phyloP scores from a whole-genome alignment of 306 rosid species.

The Cucumis melo region DNA sequence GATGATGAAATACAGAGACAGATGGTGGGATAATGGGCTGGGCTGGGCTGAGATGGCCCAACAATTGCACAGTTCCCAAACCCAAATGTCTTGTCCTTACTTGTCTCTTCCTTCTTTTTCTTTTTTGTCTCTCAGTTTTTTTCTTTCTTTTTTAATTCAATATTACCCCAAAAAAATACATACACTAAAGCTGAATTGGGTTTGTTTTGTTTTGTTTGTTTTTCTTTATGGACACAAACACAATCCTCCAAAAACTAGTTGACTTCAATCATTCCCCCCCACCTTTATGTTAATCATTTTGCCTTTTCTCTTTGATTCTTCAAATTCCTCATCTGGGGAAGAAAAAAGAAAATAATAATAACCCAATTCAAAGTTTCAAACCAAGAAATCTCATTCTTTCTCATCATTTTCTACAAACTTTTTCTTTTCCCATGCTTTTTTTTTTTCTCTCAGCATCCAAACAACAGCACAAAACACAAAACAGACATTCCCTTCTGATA shows the following conservation, averaged over 20 bases:
- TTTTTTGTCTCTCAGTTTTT: not conserved
- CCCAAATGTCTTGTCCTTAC: conserved; percentile 4
- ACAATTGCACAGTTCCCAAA: conserved; percentile 3
- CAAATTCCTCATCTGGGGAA: not conserved
- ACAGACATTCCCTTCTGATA: not conserved
- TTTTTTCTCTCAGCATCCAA: not conserved
- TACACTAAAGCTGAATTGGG: not conserved
- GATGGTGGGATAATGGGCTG: conserved; percentile 3
- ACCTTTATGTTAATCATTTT: not conserved
- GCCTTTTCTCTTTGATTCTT: not conserved
- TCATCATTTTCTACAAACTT: not conserved
- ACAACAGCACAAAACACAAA: not conserved
- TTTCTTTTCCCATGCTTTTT: not conserved
- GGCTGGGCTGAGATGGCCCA: not conserved
- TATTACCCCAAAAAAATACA: not conserved
- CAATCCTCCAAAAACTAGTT: not conserved
- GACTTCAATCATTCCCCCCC: not conserved
- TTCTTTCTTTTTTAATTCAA: not conserved
- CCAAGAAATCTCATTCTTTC: not conserved
- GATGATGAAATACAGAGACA: not conserved
- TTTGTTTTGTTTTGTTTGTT: not conserved
- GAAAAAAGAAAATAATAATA: not conserved
- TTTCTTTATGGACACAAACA: not conserved
- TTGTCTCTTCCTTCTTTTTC: not conserved
- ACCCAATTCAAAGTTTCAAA: not conserved